These are phyloP conservation scores for Fusarium burgessii DNA, from an alignment of 2,329 filamentous ascomycete genomes.

Conservation along the genomic window DNA sequence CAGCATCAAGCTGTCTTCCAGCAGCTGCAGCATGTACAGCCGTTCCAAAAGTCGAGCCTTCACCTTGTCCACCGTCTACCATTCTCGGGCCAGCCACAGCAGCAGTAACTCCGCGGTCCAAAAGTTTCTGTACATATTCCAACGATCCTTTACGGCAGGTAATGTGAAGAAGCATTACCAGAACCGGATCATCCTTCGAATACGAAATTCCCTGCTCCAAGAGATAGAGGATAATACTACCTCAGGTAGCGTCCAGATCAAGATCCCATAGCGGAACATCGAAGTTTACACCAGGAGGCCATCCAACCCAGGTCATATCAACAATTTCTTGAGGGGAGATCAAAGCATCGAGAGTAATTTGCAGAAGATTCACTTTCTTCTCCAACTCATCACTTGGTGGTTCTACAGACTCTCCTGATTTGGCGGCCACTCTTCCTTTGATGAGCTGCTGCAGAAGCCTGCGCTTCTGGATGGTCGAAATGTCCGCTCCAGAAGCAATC, in stretches of 20 bases:
- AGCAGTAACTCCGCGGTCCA: neutral
- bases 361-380: neutral
- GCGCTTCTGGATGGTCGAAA: neutral
- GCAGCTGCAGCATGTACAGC: conserved; percentile 24
- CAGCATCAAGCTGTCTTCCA: accelerated
- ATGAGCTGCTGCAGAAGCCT: neutral
- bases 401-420: accelerated
- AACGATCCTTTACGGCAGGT: neutral
- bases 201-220: neutral
- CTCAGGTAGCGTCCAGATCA: conserved; percentile 11
- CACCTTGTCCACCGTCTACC: conserved; percentile 6
- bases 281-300: conserved; percentile 11
- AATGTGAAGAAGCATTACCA: conserved; percentile 26
- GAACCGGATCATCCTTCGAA: neutral
- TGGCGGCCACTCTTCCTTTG: neutral
- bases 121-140: neutral
- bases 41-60: neutral
- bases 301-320: conserved; percentile 19
- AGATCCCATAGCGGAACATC: neutral
- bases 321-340: conserved; percentile 14
- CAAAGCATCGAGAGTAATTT: conserved; percentile 12
- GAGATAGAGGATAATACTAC: neutral
- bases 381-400: neutral
- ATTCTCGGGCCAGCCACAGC: neutral
- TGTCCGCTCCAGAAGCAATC: neutral